Percentiles rank a stretch among this genome's conserved stretches.
These are phyloP conservation scores for Coriolopsis trogii DNA, from an alignment of 1,284 basidiomycete species.

Conservation along the genomic window DNA sequence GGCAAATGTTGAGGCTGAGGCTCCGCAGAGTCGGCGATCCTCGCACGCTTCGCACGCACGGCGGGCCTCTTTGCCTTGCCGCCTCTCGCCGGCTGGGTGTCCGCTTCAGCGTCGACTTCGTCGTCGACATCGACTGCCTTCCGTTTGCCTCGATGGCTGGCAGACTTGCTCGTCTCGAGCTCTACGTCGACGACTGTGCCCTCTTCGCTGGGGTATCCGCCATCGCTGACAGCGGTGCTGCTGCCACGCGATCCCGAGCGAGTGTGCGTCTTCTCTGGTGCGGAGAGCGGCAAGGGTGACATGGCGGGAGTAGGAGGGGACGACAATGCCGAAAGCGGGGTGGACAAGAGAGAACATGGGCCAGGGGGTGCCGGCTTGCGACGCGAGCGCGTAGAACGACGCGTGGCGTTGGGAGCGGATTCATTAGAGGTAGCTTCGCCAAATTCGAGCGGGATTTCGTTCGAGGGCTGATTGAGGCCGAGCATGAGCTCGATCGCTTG, in stretches of 20 bases:
- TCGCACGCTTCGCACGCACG: background rate
- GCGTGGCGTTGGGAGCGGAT: conserved; percentile 10
- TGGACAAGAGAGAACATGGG: conserved; percentile 13
- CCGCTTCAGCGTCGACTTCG: background rate
- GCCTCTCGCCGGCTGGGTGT: background rate
- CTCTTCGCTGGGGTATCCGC: conserved; percentile 22
- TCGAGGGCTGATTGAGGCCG: conserved; percentile 9
- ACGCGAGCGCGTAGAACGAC: conserved; percentile 20
- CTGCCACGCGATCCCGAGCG: conserved; percentile 25
- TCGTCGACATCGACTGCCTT: conserved; percentile 16
- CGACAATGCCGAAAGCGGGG: conserved; percentile 17
- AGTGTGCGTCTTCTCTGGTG: conserved; percentile 5
- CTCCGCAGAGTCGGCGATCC: background rate
- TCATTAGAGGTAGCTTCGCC: background rate
- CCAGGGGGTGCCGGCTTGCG: conserved; percentile 22
- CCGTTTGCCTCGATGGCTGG: conserved; percentile 11
- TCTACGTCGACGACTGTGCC: conserved; percentile 22
- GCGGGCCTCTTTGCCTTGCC: background rate
- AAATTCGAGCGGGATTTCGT: background rate
- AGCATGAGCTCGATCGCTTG: conserved; percentile 19
- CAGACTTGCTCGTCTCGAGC: background rate
- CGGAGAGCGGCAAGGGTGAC: conserved; percentile 9
- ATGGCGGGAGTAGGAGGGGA: conserved; percentile 1
- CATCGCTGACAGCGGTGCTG: conserved; percentile 28
- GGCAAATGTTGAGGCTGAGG: too few species aligned